Conservation (phyloP, 148 eudicot species). For the Cornus suecica region DNA sequence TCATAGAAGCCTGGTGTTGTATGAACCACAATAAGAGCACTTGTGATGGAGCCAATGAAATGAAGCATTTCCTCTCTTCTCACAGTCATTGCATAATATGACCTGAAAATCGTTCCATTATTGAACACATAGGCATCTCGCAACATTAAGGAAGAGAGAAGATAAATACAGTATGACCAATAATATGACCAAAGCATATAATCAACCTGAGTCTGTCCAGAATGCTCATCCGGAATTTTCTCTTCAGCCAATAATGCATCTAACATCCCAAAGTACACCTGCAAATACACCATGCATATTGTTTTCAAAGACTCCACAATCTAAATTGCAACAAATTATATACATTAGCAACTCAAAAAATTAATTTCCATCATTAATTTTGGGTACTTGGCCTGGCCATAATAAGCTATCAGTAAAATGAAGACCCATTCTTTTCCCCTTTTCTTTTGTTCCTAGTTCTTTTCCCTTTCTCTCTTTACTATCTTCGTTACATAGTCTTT, state of each 20-base stretch:
- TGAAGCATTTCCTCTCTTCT: constrained; percentile 64
- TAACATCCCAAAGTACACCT: constrained; percentile 86
- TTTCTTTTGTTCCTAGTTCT: no score
- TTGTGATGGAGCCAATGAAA: constrained; percentile 87
- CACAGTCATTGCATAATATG: constrained; percentile 94
- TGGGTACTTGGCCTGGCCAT: constrained; percentile 6
- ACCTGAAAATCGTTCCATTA: constrained; percentile 40
- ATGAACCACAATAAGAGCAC: constrained; percentile 78
- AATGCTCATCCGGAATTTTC: constrained; percentile 74
- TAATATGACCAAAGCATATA: constrained; percentile 12
- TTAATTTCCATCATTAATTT: neutral
- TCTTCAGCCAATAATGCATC: constrained; percentile 86
- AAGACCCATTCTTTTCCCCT: neutral
- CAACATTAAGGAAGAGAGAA: neutral
- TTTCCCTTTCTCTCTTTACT: neutral
- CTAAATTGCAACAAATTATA: neutral
- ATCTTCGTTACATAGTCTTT: neutral
- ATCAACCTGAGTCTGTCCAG: constrained; percentile 74
- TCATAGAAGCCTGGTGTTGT: constrained; percentile 77
- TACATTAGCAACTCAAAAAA: neutral
- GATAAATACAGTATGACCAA: neutral
- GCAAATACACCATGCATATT: constrained; percentile 16
- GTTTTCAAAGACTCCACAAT: neutral
- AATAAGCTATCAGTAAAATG: neutral
- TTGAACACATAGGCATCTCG: neutral